phyloP scores from a whole-genome alignment of 176 grass and related monocot species.

The Avena atlantica region DNA sequence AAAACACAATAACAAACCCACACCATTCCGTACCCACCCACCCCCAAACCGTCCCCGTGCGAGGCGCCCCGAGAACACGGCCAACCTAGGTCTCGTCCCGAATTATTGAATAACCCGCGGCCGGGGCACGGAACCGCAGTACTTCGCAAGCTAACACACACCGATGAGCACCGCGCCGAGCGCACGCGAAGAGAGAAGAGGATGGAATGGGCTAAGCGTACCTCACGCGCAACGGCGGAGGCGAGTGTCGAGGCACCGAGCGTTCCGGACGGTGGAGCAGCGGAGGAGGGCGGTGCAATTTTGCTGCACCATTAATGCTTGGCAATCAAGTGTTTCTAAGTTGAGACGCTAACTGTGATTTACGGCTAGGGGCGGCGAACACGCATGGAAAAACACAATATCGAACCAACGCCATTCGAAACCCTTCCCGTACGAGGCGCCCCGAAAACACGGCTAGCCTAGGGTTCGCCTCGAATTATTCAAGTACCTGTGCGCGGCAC shows the following conservation, averaged over 20 bases:
- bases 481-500: too few species aligned
- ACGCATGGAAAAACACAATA: not conserved
- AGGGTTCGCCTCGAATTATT: too few species aligned
- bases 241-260: not conserved
- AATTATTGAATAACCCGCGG: not conserved
- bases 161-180: not conserved
- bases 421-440: too few species aligned
- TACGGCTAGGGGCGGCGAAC: not conserved
- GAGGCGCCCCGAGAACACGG: not conserved
- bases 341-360: not conserved
- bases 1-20: not conserved
- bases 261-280: not conserved
- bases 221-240: slow-evolving; percentile 33
- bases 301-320: not conserved
- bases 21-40: not conserved
- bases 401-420: not conserved
- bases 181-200: not conserved
- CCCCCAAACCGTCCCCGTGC: too few species aligned
- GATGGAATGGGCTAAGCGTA: not conserved
- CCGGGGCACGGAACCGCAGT: not conserved
- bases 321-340: not conserved
- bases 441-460: too few species aligned
- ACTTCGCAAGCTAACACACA: not conserved
- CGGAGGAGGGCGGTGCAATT: not conserved
- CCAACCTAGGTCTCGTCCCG: slow-evolving; percentile 21